Evolutionary conservation across 495 filamentous ascomycete genomes (phyloP).

Genomic region (Pseudomonodictys pantanalensis): DNA sequence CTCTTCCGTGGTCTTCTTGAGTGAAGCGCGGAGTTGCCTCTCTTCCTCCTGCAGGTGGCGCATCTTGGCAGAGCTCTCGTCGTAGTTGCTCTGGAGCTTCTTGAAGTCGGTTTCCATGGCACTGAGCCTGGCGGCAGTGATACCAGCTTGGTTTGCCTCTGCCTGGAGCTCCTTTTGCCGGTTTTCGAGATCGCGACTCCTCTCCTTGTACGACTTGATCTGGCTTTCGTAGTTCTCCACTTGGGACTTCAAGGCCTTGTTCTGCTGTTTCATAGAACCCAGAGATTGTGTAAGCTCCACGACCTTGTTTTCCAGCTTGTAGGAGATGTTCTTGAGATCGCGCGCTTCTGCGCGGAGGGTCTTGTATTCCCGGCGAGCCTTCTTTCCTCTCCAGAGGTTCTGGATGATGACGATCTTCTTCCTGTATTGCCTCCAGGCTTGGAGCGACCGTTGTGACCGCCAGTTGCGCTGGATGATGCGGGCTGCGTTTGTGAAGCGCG

Average conservation of each 20-base stretch:
- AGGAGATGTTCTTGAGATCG: slow-evolving; percentile 97
- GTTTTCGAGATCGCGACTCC: slow-evolving; percentile 87
- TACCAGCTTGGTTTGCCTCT: slow-evolving; percentile 97
- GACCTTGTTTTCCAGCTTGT: slow-evolving; percentile 99
- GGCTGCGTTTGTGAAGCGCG: slow-evolving; percentile 88
- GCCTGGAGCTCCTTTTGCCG: slow-evolving; percentile 88
- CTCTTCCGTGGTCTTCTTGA: slow-evolving; percentile 72
- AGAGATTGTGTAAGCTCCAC: slow-evolving; percentile 94
- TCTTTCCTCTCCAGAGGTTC: slow-evolving; percentile 86
- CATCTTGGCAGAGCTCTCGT: slow-evolving; percentile 80
- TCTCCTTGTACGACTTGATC: slow-evolving; percentile 87
- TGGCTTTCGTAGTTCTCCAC: slow-evolving; percentile 96
- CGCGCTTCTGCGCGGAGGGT: slow-evolving; percentile 87
- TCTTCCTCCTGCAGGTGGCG: slow-evolving; percentile 94
- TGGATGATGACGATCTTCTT: slow-evolving; percentile 86
- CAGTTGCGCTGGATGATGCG: slow-evolving; percentile 86
- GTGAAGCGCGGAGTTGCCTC: slow-evolving; percentile 70
- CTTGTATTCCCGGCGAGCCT: slow-evolving; percentile 82
- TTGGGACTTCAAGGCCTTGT: slow-evolving; percentile 82
- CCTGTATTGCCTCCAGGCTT: slow-evolving; percentile 82
- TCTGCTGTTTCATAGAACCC: slow-evolving; percentile 86
- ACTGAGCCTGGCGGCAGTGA: slow-evolving; percentile 79
- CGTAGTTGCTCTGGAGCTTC: slow-evolving; percentile 79
- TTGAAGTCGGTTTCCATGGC: slow-evolving; percentile 94
- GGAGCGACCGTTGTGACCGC: slow-evolving; percentile 75